Conservation (phyloP, 345 rosid species). For the Populus davidiana region DNA sequence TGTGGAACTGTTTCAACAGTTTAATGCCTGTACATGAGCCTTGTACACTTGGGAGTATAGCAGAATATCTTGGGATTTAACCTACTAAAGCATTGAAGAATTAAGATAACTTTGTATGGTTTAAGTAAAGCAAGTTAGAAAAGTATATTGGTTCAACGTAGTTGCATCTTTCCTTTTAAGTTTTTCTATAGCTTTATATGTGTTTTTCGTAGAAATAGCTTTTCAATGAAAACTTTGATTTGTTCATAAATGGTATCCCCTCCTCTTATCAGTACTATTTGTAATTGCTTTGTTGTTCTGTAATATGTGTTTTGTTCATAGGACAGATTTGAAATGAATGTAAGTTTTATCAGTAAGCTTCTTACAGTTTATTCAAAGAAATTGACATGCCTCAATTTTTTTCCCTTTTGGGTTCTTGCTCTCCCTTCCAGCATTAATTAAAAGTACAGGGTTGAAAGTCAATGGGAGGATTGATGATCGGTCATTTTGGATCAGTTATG, state of each 20-base stretch:
- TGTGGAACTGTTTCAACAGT: neutral
- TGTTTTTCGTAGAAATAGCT: neutral
- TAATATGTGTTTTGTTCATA: neutral
- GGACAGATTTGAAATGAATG: neutral
- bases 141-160: neutral
- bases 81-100: neutral
- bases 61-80: neutral
- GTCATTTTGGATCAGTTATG: conserved; percentile 76
- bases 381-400: neutral
- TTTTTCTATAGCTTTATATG: neutral
- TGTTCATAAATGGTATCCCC: neutral
- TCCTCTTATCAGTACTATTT: neutral
- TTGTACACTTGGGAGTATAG: neutral
- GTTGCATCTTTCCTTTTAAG: neutral
- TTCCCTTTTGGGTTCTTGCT: neutral
- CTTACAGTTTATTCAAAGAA: neutral
- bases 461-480: conserved; percentile 92
- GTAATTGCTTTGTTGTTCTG: neutral
- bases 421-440: conserved; percentile 62
- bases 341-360: neutral
- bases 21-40: neutral
- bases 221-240: neutral
- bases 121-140: neutral
- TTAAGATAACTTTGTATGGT: neutral
- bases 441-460: conserved; percentile 66